Evolutionary conservation across 257 asterid genomes (phyloP), one percentile per base, ranked within the genome.

Genomic region (Salvia hispanica): DNA sequence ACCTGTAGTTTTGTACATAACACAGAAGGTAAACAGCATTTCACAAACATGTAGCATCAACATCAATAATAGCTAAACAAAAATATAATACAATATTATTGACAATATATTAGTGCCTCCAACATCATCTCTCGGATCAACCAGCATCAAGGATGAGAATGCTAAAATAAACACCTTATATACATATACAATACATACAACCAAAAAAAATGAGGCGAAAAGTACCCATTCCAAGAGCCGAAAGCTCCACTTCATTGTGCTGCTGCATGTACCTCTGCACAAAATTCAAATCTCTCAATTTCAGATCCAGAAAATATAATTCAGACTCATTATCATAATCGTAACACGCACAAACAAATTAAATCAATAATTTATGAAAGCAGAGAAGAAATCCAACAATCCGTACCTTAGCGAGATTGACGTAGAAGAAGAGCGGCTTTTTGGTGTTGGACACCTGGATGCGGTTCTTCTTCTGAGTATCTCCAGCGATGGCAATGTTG

Each of bases 221-320:
- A 18, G 1, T 82, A 85, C 88, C 92, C 86, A 88, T 78, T 7
- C 93, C 96, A 39, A 86, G 84, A 51, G 87, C 87, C 64, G 92
- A 88, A 67, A 88, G 90, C 75, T 83, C 92, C 43, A 85, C 90
- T 71, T 85, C 88, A 21, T 78, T 72, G 54, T 86, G 76, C 77
- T 85, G 90, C 76, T 86, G 96, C 93, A 86, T 75, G 77, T 86
- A 88, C 84, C 85, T 86, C 96, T 88, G 86, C 75, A 52, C 40
- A 52, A 10, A 40, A 25, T 42, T 25, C 36, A 62, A 62, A 60
- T 60, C 58, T 11, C 50, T 40, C 57, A 42, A 71, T n/a, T 71
- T 52, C 47, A 71, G 67, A 62, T 62, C 67, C 53, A 70, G 28
- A 51, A 25, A 62, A 39, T 37, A 4, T 50, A 51, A 37, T 28